Evolutionary conservation across 768 basidiomycete species (phyloP).

Genomic region (Sutorius australiensis): DNA sequence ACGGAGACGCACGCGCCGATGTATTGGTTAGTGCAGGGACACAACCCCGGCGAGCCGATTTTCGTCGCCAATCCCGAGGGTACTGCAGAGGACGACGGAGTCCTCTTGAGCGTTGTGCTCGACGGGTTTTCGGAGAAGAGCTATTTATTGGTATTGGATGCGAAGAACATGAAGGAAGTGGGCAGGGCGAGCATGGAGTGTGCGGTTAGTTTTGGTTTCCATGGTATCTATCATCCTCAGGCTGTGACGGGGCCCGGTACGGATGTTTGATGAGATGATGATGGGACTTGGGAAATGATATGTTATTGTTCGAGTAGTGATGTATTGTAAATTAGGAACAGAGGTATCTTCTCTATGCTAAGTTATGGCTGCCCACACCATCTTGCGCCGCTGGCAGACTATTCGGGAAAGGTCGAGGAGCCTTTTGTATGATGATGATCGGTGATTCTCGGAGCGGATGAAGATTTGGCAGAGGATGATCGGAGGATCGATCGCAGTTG

Average conservation of each 20-base stretch:
- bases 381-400: not conserved
- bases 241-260: constrained; percentile 10
- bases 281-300: not conserved
- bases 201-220: constrained; percentile 36
- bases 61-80: constrained; percentile 32
- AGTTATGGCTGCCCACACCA: not conserved
- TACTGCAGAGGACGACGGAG: constrained; percentile 34
- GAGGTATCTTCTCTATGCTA: not conserved
- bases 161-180: constrained; percentile 34
- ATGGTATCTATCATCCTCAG: constrained; percentile 27
- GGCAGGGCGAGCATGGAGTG: constrained; percentile 35
- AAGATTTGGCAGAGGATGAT: too few relatives aligned
- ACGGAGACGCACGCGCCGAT: constrained; percentile 18
- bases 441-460: not conserved
- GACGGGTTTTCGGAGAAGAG: constrained; percentile 31
- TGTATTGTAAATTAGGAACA: constrained; percentile 1
- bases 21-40: constrained; percentile 28
- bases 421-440: not conserved
- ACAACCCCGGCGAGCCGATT: constrained; percentile 36
- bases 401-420: too few relatives aligned
- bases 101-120: constrained; percentile 36
- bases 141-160: constrained; percentile 36
- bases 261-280: constrained; percentile 15
- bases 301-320: not conserved
- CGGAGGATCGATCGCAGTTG: not conserved